These are phyloP conservation scores for Ogataea paraovalis DNA, from an alignment of 805 yeast species.

Conservation along the genomic window DNA sequence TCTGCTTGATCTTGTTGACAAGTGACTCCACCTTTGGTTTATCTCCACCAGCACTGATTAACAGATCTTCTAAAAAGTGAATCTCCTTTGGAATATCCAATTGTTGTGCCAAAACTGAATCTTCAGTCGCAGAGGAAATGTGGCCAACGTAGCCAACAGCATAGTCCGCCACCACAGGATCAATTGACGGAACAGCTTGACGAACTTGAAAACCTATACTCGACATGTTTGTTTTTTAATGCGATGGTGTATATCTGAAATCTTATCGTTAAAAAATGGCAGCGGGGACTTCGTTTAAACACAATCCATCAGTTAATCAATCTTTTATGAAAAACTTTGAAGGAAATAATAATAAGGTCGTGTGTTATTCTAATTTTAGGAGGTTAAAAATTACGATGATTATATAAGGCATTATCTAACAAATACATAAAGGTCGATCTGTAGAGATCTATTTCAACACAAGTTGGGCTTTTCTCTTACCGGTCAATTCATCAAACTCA, in stretches of 20 bases:
- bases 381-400: too few species aligned
- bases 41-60: conserved; percentile 82
- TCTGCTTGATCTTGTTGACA: conserved; percentile 41
- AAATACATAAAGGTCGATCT: background rate
- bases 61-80: conserved; percentile 56
- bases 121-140: conserved; percentile 71
- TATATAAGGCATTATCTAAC: too few species aligned
- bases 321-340: background rate
- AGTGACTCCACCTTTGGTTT: conserved; percentile 49
- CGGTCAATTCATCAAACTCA: conserved; percentile 78
- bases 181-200: conserved; percentile 82
- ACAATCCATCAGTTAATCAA: too few species aligned
- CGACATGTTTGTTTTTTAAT: conserved; percentile 23
- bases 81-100: conserved; percentile 67
- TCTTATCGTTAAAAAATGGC: background rate
- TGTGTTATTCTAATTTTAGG: too few species aligned
- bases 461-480: conserved; percentile 88
- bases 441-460: conserved; percentile 52
- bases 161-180: conserved; percentile 82
- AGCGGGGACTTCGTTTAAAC: background rate
- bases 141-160: conserved; percentile 89
- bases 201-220: conserved; percentile 55
- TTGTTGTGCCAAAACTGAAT: conserved; percentile 74
- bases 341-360: background rate
- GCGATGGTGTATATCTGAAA: too few species aligned